These are phyloP conservation scores for Pseudocercospora vitis DNA, from an alignment of 2,329 filamentous ascomycete species.

Conservation along the genomic window DNA sequence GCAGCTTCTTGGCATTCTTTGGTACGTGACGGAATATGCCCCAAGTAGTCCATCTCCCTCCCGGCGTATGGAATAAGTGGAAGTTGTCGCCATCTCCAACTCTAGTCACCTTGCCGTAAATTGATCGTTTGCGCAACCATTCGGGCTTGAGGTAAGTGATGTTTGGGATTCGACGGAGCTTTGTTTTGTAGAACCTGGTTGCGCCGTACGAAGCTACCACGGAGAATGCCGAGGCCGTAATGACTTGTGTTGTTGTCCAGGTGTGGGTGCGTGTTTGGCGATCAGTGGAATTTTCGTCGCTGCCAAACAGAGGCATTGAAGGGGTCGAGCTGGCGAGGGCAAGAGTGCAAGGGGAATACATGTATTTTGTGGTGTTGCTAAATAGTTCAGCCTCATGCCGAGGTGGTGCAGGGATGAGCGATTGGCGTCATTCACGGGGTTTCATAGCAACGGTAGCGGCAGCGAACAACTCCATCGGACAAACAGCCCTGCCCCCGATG, in stretches of 20 bases:
- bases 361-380: neutral
- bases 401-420: neutral
- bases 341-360: neutral
- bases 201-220: neutral
- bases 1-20: slow-evolving; percentile 24
- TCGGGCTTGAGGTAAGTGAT: slow-evolving; percentile 71
- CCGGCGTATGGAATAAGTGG: slow-evolving; percentile 89
- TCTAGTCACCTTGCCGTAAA: slow-evolving; percentile 85
- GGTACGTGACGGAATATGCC: slow-evolving; percentile 47
- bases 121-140: slow-evolving; percentile 70
- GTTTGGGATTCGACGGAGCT: slow-evolving; percentile 80
- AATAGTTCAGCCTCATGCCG: slow-evolving; percentile 7
- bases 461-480: too few relatives aligned
- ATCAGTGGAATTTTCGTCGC: neutral
- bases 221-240: slow-evolving; percentile 1
- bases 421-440: neutral
- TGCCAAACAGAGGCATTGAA: slow-evolving; percentile 6
- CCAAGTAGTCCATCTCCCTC: slow-evolving; percentile 85
- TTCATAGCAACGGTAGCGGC: too few relatives aligned
- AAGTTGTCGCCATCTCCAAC: slow-evolving; percentile 98
- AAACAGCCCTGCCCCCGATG: too few relatives aligned
- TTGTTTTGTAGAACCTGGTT: slow-evolving; percentile 62
- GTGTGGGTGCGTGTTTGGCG: neutral
- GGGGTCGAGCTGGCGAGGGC: neutral
- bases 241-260: slow-evolving; percentile 4